Evolutionary conservation across 441 rosid species (phyloP).

Genomic region (Adansonia madagascariensis): DNA sequence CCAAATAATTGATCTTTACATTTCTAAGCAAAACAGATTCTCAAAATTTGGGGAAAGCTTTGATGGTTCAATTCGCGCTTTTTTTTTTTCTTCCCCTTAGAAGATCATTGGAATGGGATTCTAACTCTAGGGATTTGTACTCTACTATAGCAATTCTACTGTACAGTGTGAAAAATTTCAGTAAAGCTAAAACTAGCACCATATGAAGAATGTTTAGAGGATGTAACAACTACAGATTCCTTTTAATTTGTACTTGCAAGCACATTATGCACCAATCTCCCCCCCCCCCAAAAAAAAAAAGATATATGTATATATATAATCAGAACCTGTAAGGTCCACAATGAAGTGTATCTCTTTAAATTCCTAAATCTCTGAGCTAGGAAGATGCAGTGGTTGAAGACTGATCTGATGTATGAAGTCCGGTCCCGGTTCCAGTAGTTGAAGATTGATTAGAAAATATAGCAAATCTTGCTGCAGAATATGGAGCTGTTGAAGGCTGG

Average conservation of each 20-base stretch:
- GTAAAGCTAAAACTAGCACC: not conserved
- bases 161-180: not conserved
- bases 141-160: not conserved
- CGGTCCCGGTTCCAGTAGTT: constrained; percentile 21
- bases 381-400: constrained; percentile 34
- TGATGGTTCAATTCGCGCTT: not conserved
- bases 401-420: constrained; percentile 16
- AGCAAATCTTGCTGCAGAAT: constrained; percentile 32
- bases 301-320: not conserved
- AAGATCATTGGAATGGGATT: not conserved
- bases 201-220: not conserved
- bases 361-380: constrained; percentile 12
- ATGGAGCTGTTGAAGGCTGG: constrained; percentile 38
- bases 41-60: not conserved
- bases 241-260: not conserved
- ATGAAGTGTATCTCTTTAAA: not conserved
- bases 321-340: not conserved
- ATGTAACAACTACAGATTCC: not conserved
- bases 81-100: not conserved
- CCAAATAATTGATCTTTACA: no score
- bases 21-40: no score
- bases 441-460: constrained; percentile 35
- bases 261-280: not conserved
- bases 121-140: not conserved
- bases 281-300: no score